Base-by-base conservation (phyloP, 2,329 filamentous ascomycete genomes). In the Byssothecium circinans region DNA sequence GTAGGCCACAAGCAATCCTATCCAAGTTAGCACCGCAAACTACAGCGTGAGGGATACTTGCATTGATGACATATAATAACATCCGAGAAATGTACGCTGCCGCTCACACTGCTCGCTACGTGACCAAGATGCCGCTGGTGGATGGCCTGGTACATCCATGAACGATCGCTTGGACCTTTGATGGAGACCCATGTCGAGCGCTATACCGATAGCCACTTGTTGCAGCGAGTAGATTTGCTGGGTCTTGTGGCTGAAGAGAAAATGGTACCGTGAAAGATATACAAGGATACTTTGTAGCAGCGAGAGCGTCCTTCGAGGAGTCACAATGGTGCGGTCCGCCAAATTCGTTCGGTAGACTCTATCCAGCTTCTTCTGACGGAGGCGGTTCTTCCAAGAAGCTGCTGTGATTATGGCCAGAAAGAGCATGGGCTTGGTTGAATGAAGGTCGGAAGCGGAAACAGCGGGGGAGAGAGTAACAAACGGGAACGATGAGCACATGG, bases 181-280 rank as follows among this genome's bases (percentile, higher is more conserved):
- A 37, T 69, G 61, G 0, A 70, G 52, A 4, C 60, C 64, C 14
- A 69, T 61, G 18, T 70, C 67, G 22, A 68, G 51, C 6, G 66
- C 61, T 17, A 70, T 44, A 0, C 64, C 65, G 45, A 64, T 56
- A 2, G 64, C 58, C 11, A 68, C 50, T 29, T 68, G 64, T 19
- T 68, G 60, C 2, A 70, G 43, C 36, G 65, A 66, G 14, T 62
- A 66, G 30, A 57, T 56, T 33, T 65, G 64, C 42, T 70, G 65
- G 7, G 66, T 68, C 37, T 68, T 67, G 45, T 69, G 66, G 36
- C 62, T 67, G 30, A 68, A 68, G 0, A 67, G 53, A 23, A 65
- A 70, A 30, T 69, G 66, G 33, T 70, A 69, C 61, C 66, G 68
- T 11, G 64, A 64, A 1, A 69, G 45, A 41, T 70, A 70, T 1